Base-by-base conservation (phyloP, 164 flowering plant species). In the Dillenia suffruticosa region DNA sequence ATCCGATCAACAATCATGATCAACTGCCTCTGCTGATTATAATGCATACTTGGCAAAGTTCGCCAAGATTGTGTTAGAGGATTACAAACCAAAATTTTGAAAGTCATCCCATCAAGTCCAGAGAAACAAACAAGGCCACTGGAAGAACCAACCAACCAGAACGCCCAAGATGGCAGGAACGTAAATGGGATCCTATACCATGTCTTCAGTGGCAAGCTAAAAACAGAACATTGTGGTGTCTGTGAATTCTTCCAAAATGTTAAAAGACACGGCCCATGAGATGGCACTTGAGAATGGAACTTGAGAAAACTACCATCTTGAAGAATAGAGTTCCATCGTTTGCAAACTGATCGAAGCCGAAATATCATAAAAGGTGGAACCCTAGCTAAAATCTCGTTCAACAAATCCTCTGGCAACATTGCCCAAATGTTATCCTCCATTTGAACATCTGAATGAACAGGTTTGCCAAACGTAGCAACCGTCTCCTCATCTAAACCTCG, bases 381-480 rank as follows among this genome's bases (percentile, higher is more conserved):
- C 75, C 98, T 72, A 46, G 96, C 96, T 46, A 90, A 75, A 43
- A 93, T 87, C 69, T 93, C 97, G 70, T 83, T 88, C 67, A 90
- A 66, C 75, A 93, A 74, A 61, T 93, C 98, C 63, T 90, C 98
- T 0, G 98, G 98, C 26, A 93, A 72, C 85, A 83, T 78, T 46
- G 91, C 92, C 98, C 98, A 93, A 62, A 93, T 89, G 53, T 76
- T 84, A 61, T 90, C 96, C 56, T 93, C 97, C 97, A 93, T 93
- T 58, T 81, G 89, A 60, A 89, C 82, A 78, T 85, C 92, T 4
- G 85, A 76, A 22, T 78, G 89, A 58, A 76, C 68, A 3, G 70
- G 57, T 74, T 87, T 93, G 65, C 74, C 67, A 72, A 87, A 85
- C 56, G 90, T 79, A 10, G 87, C 62, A 9, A 67, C 77, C 0